phyloP scores from a whole-genome alignment of 345 rosid species.

The Sapria himalayana region DNA sequence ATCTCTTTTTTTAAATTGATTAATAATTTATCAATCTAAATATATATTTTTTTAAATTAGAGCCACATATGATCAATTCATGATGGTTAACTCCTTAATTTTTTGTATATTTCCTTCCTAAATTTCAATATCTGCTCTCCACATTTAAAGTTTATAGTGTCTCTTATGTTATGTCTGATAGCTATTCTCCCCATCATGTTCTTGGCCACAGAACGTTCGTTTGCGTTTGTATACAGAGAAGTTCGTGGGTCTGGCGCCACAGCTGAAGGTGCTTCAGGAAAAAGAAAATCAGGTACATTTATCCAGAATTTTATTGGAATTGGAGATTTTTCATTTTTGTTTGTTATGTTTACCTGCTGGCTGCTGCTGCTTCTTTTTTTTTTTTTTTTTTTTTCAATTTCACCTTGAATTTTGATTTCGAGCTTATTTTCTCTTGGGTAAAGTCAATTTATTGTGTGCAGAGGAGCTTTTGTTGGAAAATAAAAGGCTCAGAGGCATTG shows the following conservation, averaged over 20 bases:
- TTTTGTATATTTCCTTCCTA: too few relatives aligned
- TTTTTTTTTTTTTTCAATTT: constrained; percentile 1
- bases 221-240: constrained; percentile 79
- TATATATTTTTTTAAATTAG: too few relatives aligned
- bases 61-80: too few relatives aligned
- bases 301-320: neutral
- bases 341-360: neutral
- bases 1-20: too few relatives aligned
- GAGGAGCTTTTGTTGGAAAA: constrained; percentile 41
- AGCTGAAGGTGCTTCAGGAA: constrained; percentile 17
- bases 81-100: too few relatives aligned
- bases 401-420: neutral
- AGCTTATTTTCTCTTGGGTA: neutral
- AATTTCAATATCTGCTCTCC: too few relatives aligned
- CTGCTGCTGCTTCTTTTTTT: neutral
- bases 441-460: too few relatives aligned
- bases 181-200: too few relatives aligned
- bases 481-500: constrained; percentile 72
- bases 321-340: constrained; percentile 1
- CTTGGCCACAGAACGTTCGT: constrained; percentile 47
- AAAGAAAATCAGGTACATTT: constrained; percentile 59
- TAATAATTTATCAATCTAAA: too few relatives aligned
- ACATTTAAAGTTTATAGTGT: too few relatives aligned
- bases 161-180: too few relatives aligned
- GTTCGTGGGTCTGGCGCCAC: constrained; percentile 15